Evolutionary conservation across 2,329 filamentous ascomycete species (phyloP), one percentile per base, ranked within the genome.

Genomic region (Emmonsia crescens): DNA sequence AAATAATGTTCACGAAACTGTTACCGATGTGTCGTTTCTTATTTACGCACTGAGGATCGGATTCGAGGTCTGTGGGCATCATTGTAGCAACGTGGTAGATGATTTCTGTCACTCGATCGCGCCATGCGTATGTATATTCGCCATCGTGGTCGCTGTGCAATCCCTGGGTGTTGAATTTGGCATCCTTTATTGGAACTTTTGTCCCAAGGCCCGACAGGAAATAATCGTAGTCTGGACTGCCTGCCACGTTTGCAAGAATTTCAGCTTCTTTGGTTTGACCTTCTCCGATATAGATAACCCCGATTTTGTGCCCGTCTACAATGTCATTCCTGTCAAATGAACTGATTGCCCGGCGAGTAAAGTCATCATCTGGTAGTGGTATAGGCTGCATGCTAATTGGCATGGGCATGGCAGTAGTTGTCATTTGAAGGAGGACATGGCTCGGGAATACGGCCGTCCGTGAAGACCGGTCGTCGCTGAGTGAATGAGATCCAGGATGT

Each of bases 21-120:
- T 99, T 99, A 62, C 94, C 94, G 64, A 97, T 94, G 71, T 97
- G 95, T 2, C 86, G 83, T 76, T 99, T 99, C 79, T 99, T 99
- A 73, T 85, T 82, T 64, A 87, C 86, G 70, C 88, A 91, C 64
- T 85, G 82, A 10, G 88, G 84, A 68, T 96, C 91, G 36, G 84
- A 82, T 60, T 91, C 85, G 16, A 87, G 78, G 70, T 95, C 84
- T 10, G 91, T 96, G 0, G 94, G 94, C 94, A 99, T 99, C 81
- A 97, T 91, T 3, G 93, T 99, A 5, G 89, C 91, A 60, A 97
- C 87, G 72, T 97, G 94, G 75, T 95, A 99, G 36, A 97, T 88
- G 52, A 99, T 89, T 73, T 97, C 94, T 5, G 92, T 94, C 62
- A 96, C 91, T 51, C 92, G 84, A 72, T 97, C 94, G 64, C 92